phyloP scores from a whole-genome alignment of 495 filamentous ascomycete genomes.

The Cairneyella variabilis region DNA sequence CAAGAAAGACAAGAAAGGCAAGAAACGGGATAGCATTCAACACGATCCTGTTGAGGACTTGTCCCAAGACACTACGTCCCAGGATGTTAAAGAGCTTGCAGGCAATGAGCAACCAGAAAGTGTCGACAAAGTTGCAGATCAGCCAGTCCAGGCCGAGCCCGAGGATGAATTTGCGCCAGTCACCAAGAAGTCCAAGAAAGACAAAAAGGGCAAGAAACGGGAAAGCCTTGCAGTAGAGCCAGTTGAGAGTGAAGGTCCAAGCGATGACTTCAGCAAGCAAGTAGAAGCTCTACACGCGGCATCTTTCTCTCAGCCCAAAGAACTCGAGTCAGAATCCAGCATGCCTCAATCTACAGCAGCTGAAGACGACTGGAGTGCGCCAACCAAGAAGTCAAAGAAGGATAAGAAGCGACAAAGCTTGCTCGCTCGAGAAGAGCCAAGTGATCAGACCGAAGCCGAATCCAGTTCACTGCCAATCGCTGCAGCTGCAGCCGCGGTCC shows the following conservation, averaged over 20 bases:
- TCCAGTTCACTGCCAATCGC: not conserved
- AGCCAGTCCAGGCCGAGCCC: conserved; percentile 30
- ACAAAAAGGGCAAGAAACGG: conserved; percentile 33
- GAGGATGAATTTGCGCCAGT: conserved; percentile 24
- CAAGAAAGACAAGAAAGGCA: conserved; percentile 44
- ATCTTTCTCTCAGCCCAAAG: not conserved
- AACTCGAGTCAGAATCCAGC: not conserved
- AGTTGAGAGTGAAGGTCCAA: not conserved
- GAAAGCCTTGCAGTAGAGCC: not conserved
- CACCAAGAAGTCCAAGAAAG: conserved; percentile 40
- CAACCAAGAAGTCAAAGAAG: not conserved
- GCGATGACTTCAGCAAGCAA: not conserved
- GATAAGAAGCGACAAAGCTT: not conserved
- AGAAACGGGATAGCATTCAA: conserved; percentile 17
- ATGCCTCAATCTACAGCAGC: not conserved
- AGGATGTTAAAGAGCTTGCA: too few relatives aligned
- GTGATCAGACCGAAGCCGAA: not conserved
- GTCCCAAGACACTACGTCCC: not conserved
- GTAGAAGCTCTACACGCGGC: not conserved
- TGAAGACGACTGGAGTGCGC: not conserved
- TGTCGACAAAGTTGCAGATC: not conserved
- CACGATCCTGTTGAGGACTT: not conserved
- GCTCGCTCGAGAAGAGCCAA: not conserved
- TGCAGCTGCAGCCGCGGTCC: not conserved
- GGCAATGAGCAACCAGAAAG: not conserved